Evolutionary conservation across 805 yeast species (phyloP).

Genomic region (Candida insectalens): DNA sequence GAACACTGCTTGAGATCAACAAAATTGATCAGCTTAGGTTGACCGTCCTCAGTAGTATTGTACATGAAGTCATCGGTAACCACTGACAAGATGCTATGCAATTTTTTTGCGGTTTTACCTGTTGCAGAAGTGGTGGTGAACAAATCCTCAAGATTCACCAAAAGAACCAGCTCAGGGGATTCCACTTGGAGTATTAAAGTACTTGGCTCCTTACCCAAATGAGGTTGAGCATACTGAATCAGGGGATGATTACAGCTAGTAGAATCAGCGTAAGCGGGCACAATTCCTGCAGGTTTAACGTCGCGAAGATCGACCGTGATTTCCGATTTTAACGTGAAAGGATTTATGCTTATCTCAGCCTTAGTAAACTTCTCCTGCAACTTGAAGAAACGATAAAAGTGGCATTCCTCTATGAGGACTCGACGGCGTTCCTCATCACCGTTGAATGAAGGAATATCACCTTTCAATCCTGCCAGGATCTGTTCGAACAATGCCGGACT

Average conservation of each 20-base stretch:
- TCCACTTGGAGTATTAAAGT: constrained; percentile 34
- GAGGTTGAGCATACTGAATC: constrained; percentile 36
- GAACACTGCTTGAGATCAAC: constrained; percentile 12
- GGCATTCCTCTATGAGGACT: constrained; percentile 56
- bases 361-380: constrained; percentile 64
- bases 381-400: constrained; percentile 65
- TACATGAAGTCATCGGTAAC: constrained; percentile 18
- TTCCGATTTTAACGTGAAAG: constrained; percentile 42
- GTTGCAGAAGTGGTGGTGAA: constrained; percentile 14
- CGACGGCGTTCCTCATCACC: constrained; percentile 43
- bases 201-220: constrained; percentile 20
- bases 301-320: constrained; percentile 44
- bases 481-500: constrained; percentile 46
- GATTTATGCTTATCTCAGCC: constrained; percentile 40
- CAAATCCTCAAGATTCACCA: constrained; percentile 23
- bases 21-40: constrained; percentile 14
- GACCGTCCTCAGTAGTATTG: constrained; percentile 10
- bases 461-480: constrained; percentile 45
- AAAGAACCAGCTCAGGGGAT: constrained; percentile 20
- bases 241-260: no score
- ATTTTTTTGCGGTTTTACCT: constrained; percentile 18
- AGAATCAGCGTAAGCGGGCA: no score
- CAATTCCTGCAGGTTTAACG: constrained; percentile 28
- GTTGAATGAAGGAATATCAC: constrained; percentile 37
- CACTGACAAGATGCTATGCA: constrained; percentile 11